Evolutionary conservation across 306 rosid species (phyloP).

Genomic region (Begonia peltatifolia): DNA sequence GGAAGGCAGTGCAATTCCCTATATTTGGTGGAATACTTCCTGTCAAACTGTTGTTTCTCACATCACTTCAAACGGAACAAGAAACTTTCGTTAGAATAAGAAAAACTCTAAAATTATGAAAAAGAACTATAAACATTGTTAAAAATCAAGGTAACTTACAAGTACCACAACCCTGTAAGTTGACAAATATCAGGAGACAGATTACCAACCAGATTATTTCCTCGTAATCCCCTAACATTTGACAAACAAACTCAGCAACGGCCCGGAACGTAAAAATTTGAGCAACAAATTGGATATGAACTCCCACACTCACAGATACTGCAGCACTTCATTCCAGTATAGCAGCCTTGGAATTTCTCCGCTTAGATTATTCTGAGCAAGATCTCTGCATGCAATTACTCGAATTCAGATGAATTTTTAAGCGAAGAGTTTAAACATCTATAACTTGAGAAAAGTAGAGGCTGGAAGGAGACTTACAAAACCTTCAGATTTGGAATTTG

Average conservation of each 20-base stretch:
- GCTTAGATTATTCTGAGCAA: conserved; percentile 82
- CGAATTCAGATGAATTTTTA: background rate
- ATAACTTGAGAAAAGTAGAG: background rate
- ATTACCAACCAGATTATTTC: conserved; percentile 75
- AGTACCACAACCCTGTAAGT: conserved; percentile 89
- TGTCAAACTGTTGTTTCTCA: conserved; percentile 81
- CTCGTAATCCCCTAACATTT: conserved; percentile 63
- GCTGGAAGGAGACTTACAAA: conserved; percentile 38
- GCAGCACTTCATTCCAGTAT: conserved; percentile 97
- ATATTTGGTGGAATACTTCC: conserved; percentile 79
- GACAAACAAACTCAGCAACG: background rate
- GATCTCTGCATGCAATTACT: conserved; percentile 35
- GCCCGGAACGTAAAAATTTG: background rate
- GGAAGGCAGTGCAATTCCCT: conserved; percentile 94
- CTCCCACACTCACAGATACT: conserved; percentile 69
- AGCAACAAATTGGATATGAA: background rate
- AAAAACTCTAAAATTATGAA: background rate
- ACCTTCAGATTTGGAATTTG: conserved; percentile 95
- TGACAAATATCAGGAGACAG: conserved; percentile 95
- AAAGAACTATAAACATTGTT: background rate
- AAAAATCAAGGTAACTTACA: conserved; percentile 49
- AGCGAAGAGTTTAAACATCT: too few relatives aligned
- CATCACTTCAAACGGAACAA: conserved; percentile 47
- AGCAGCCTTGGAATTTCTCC: conserved; percentile 97
- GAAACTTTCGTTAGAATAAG: background rate